Conservation (phyloP, 495 filamentous ascomycete species). For the Penicillium alfredii region DNA sequence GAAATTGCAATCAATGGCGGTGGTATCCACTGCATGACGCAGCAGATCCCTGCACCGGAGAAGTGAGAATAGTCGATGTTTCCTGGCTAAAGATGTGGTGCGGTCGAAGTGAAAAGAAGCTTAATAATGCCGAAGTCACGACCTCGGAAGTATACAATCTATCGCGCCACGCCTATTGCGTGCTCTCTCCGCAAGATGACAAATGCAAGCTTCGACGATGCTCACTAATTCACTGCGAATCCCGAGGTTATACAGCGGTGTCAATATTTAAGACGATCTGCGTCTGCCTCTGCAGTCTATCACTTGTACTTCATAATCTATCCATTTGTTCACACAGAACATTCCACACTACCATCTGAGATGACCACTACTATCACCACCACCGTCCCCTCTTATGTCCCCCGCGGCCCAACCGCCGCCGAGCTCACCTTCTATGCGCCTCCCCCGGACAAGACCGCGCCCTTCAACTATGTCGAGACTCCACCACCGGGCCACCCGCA, state of each 20-base stretch:
- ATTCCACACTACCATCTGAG: background rate
- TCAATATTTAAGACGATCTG: background rate
- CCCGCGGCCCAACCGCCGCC: conserved; percentile 60
- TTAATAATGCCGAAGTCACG: too few relatives aligned
- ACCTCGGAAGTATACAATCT: too few relatives aligned
- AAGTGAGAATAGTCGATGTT: too few relatives aligned
- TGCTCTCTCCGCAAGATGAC: background rate
- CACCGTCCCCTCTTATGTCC: conserved; percentile 34
- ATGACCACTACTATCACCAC: conserved; percentile 7
- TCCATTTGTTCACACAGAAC: background rate
- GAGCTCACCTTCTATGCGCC: conserved; percentile 62
- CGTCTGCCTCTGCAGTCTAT: too few relatives aligned
- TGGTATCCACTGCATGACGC: conserved; percentile 1
- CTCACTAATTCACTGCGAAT: conserved; percentile 1
- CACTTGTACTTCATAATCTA: too few relatives aligned
- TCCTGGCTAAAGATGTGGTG: too few relatives aligned
- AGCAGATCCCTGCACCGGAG: background rate
- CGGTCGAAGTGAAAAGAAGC: too few relatives aligned
- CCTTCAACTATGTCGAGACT: conserved; percentile 65
- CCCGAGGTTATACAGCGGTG: too few relatives aligned
- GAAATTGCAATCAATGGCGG: conserved; percentile 1
- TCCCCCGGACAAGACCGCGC: conserved; percentile 56
- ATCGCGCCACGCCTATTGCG: too few relatives aligned
- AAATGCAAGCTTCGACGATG: background rate
- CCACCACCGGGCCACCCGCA: conserved; percentile 54